Evolutionary conservation across 768 basidiomycete species (phyloP), one percentile per base, ranked within the genome.

Genomic region (Panellus pusillus): DNA sequence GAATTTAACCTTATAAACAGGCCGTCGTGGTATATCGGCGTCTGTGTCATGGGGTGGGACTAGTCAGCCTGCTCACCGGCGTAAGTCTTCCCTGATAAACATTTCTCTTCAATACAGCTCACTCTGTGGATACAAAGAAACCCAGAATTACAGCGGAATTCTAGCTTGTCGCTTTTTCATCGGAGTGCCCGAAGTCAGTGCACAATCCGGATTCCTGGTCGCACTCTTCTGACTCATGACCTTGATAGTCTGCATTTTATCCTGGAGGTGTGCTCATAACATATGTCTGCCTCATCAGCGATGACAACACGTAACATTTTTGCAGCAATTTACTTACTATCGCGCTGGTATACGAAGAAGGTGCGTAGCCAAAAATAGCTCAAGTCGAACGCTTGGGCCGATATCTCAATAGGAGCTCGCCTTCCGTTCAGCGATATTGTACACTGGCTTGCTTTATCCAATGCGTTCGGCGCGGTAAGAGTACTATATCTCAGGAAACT

Each of bases 381-480:
- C 48, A 18, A 41, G 18, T 15, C 5, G 1, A 15, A 13, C 24
- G 13, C 27, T 15, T 32, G 38, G 15, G 9, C 13, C 14, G 5
- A 2, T 7, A 19, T 50, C 44, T 14, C 53, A 27, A n/a, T 55
- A 86, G 81, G 84, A 87, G 70, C 71, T 88, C 14, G 80, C 84
- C 0, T 79, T 87, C 47, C 79, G 86, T 32, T 79, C 82, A 2
- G 83, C 84, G 1, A 71, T 86, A 38, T 70, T 89, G 1, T 86
- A 81, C 58, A 76, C 74, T 9, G 84, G 86, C 0, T 65, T 85
- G 13, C 70, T 87, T 75, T 86, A 32, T 84, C 84, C 5, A 84
- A 86, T 63, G 86, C 87, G 9, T 86, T 87, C 60, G 84, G 86
- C 37, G 74, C 79, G 42, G 84, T 86, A 54, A 63, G 80, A 63